Conservation (phyloP, 495 filamentous ascomycete species). For the Amorphotheca resinae region DNA sequence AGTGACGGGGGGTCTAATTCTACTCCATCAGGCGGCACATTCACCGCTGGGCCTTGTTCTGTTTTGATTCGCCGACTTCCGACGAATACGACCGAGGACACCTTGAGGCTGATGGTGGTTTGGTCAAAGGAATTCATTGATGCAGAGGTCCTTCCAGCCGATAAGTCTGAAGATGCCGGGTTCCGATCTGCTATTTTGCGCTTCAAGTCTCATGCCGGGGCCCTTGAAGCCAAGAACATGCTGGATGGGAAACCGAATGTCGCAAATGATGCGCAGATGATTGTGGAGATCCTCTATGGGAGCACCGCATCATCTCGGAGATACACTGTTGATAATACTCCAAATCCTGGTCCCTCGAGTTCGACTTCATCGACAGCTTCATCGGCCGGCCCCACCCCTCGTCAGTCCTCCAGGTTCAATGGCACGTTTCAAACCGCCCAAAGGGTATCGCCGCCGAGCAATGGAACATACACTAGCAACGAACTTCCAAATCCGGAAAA, state of each 20-base stretch:
- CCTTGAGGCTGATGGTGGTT: conserved; percentile 67
- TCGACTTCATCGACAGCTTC: conserved; percentile 42
- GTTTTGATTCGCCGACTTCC: conserved; percentile 65
- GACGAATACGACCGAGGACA: conserved; percentile 55
- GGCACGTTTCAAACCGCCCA: conserved; percentile 64
- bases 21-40: conserved; percentile 5
- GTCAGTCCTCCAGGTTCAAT: conserved; percentile 67
- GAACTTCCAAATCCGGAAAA: conserved; percentile 50
- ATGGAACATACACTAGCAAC: conserved; percentile 39
- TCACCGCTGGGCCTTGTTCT: conserved; percentile 12
- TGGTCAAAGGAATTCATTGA: conserved; percentile 75
- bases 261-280: conserved; percentile 61
- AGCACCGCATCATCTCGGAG: conserved; percentile 28
- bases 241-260: conserved; percentile 72
- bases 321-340: conserved; percentile 27
- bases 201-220: conserved; percentile 58
- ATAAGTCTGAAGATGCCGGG: conserved; percentile 55
- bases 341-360: conserved; percentile 22
- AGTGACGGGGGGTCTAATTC: conserved; percentile 11
- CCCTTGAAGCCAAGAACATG: conserved; percentile 62
- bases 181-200: conserved; percentile 63
- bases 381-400: conserved; percentile 42
- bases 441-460: conserved; percentile 51
- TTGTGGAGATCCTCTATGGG: conserved; percentile 58
- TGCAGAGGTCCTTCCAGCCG: conserved; percentile 54